Evolutionary conservation across 2,329 filamentous ascomycete genomes (phyloP).

Genomic region (Periconia digitata): DNA sequence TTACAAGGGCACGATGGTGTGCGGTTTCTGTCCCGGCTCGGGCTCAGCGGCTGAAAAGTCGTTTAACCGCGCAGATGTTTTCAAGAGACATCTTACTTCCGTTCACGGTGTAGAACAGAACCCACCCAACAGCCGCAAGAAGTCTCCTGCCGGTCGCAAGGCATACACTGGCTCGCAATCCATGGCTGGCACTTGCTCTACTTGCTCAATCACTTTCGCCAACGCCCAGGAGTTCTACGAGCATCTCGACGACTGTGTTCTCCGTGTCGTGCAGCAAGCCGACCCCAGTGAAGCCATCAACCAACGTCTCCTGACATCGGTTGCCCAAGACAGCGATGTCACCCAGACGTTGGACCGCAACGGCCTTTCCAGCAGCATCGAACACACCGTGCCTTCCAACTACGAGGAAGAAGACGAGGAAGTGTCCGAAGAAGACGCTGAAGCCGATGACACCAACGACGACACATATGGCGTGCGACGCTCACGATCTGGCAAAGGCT

Average conservation of each 20-base stretch:
- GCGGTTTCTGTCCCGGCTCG: slow-evolving; percentile 88
- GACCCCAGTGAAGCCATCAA: slow-evolving; percentile 48
- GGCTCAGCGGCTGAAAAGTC: slow-evolving; percentile 90
- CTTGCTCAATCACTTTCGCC: slow-evolving; percentile 80
- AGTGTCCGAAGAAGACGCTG: slow-evolving; percentile 59
- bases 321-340: slow-evolving; percentile 44
- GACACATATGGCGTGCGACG: slow-evolving; percentile 54
- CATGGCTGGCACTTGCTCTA: slow-evolving; percentile 85
- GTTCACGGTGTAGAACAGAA: slow-evolving; percentile 93
- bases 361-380: slow-evolving; percentile 46
- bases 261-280: slow-evolving; percentile 58
- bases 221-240: slow-evolving; percentile 97
- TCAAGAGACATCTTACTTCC: slow-evolving; percentile 89
- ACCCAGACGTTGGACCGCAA: slow-evolving; percentile 44
- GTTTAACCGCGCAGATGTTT: slow-evolving; percentile 93
- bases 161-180: slow-evolving; percentile 69
- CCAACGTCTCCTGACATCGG: slow-evolving; percentile 43
- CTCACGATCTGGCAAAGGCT: slow-evolving; percentile 51
- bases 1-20: slow-evolving; percentile 97
- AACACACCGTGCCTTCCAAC: slow-evolving; percentile 47
- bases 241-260: slow-evolving; percentile 75
- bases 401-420: slow-evolving; percentile 62
- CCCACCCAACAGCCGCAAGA: slow-evolving; percentile 87
- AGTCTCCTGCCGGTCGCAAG: slow-evolving; percentile 61
- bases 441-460: slow-evolving; percentile 56